Base-by-base conservation (phyloP, 345 rosid genomes). In the Reutealis trisperma region DNA sequence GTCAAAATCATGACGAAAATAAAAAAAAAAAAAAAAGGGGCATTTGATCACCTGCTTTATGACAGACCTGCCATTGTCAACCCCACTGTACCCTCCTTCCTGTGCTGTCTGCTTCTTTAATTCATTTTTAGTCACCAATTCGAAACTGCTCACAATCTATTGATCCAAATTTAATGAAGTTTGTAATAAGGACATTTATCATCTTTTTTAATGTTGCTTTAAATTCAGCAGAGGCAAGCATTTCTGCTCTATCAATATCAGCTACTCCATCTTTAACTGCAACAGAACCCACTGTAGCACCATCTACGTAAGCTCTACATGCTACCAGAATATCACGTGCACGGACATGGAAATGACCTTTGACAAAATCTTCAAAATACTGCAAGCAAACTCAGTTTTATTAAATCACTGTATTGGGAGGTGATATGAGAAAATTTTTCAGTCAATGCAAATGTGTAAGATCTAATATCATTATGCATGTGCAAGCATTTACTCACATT, bases 311-410 rank as follows among this genome's bases (percentile, higher is more conserved):
- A 52, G 88, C 90, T 78, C 69, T 70, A 62, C 90, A 87, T 32
- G 92, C 87, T 15, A 58, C 75, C 52, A 89, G 79, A 78, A 89
- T 87, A 74, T 79, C 79, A 54, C 4, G 75, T 4, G 85, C 88
- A 14, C 72, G 75, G 60, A 27, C 67, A 14, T 83, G 83, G 44
- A 89, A 89, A 80, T 89, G 90, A 6, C 83, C 82, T 19, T 59
- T 60, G 54, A 85, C 88, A 51, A 82, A 78, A 60, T 75, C 89
- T 75, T 87, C 89, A 66, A 89, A 87, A 74, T 87, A 77, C 92
- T 89, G 86, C 84, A 81, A 74, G 52, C 41, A 75, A 47, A 79
- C 34, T 25, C 25, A 57, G 45, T n/a, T 19, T 0, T 37, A 68
- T 74, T 18, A 32, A 24, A 37, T 59, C 78, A 64, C 32, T 41